phyloP scores from a whole-genome alignment of 352 stramenopile species.

The Pythium myriotylum region DNA sequence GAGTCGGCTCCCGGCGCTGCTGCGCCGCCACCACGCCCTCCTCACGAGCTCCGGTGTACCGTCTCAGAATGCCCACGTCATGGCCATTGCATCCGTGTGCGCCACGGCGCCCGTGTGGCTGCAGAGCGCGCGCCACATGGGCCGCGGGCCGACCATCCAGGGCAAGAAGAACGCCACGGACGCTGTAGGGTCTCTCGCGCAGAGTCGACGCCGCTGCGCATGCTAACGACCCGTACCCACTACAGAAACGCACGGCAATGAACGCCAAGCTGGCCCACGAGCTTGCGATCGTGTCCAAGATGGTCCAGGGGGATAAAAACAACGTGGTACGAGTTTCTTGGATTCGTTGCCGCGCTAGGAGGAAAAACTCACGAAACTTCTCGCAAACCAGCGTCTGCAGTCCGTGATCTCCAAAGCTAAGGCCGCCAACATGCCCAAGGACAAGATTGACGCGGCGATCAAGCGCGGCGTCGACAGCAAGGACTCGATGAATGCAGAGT shows the following conservation, averaged over 20 bases:
- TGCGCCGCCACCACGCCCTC: not conserved
- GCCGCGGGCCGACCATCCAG: conserved; percentile 79
- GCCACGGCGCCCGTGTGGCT: conserved; percentile 26
- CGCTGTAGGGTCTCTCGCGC: conserved; percentile 40
- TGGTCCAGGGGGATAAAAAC: conserved; percentile 62
- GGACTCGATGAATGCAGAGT: conserved; percentile 69
- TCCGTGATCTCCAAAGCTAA: conserved; percentile 75
- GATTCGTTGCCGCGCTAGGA: not conserved
- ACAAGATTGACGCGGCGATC: conserved; percentile 82
- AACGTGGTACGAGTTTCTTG: conserved; percentile 59
- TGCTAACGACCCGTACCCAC: too few species aligned
- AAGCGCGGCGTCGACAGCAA: conserved; percentile 84
- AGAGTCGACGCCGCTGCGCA: not conserved
- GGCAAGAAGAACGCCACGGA: conserved; percentile 82
- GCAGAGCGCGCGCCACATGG: conserved; percentile 70
- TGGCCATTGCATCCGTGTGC: conserved; percentile 9
- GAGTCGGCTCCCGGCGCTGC: conserved; percentile 8
- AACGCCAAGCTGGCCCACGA: conserved; percentile 78
- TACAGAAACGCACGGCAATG: conserved; percentile 75
- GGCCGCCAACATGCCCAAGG: conserved; percentile 81
- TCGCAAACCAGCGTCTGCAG: conserved; percentile 34
- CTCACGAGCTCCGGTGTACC: not conserved
- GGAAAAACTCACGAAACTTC: too few species aligned
- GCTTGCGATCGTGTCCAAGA: conserved; percentile 74
- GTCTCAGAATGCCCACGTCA: conserved; percentile 11